Evolutionary conservation across 371 early-diverging fungal species (phyloP).

Genomic region (Syncephalis fuscata): DNA sequence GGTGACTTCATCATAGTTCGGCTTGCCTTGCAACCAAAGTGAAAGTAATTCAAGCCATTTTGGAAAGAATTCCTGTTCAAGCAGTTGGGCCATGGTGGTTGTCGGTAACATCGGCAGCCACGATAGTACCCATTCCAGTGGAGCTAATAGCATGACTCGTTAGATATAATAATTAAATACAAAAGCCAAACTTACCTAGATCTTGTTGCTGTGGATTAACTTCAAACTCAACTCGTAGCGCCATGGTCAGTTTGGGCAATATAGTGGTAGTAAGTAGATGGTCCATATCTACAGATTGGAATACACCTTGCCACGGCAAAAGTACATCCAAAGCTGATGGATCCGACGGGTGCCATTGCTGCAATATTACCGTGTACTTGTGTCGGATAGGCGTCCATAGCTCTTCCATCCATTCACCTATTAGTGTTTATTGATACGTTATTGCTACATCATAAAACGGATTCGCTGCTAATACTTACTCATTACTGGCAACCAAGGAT

Average conservation of each 20-base stretch:
- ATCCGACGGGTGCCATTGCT: conserved; percentile 54
- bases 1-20: conserved; percentile 42
- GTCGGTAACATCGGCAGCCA: conserved; percentile 43
- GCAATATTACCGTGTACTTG: conserved; percentile 32
- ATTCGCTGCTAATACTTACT: too few species aligned
- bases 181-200: conserved; percentile 12
- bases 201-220: conserved; percentile 64
- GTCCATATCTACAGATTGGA: conserved; percentile 35
- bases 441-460: too few species aligned
- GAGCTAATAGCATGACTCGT: conserved; percentile 11
- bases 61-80: conserved; percentile 63
- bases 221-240: conserved; percentile 37
- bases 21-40: conserved; percentile 39
- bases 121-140: conserved; percentile 34
- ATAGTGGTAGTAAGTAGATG: conserved; percentile 33
- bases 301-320: conserved; percentile 52
- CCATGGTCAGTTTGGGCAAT: conserved; percentile 46
- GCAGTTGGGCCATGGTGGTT: conserved; percentile 30
- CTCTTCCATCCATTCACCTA: conserved; percentile 32
- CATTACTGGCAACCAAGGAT: conserved; percentile 56
- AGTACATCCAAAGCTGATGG: conserved; percentile 34
- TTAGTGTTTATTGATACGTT: too few species aligned
- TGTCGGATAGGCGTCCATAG: conserved; percentile 41
- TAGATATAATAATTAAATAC: not conserved
- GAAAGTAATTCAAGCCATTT: conserved; percentile 49